These are phyloP conservation scores for Mortierella sp. DNA, from an alignment of 371 early-diverging fungal species.

Conservation along the genomic window DNA sequence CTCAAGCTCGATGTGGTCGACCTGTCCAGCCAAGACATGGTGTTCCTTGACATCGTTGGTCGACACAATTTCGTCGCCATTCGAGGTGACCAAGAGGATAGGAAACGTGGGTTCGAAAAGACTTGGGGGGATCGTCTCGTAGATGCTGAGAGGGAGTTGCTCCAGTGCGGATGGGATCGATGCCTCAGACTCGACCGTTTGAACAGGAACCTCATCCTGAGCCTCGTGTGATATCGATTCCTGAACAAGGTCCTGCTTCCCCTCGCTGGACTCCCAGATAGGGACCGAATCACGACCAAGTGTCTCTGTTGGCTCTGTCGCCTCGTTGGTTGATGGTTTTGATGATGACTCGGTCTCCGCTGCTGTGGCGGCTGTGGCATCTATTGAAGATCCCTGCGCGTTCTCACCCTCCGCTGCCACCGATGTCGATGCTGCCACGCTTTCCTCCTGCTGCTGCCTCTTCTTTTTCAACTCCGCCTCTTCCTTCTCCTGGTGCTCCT, in stretches of 20 bases:
- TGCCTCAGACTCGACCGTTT: slow-evolving; percentile 46
- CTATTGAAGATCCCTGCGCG: background rate
- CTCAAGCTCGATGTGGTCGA: slow-evolving; percentile 54
- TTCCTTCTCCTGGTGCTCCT: slow-evolving; percentile 42
- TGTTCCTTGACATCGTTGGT: slow-evolving; percentile 44
- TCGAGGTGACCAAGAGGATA: slow-evolving; percentile 48
- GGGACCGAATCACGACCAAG: slow-evolving; percentile 37
- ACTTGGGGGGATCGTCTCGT: slow-evolving; percentile 47
- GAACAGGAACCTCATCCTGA: slow-evolving; percentile 20
- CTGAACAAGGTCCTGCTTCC: background rate
- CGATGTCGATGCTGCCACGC: background rate
- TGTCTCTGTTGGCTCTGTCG: background rate
- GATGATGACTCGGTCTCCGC: background rate
- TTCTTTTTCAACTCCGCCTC: slow-evolving; percentile 18
- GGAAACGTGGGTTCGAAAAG: slow-evolving; percentile 52
- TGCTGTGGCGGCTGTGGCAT: background rate
- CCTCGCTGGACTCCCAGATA: slow-evolving; percentile 18
- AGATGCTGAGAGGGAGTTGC: slow-evolving; percentile 44
- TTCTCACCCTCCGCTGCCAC: background rate
- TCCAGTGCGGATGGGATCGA: slow-evolving; percentile 50
- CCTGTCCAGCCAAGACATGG: slow-evolving; percentile 42
- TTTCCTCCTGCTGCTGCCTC: slow-evolving; percentile 11
- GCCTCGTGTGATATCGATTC: background rate
- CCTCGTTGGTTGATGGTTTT: background rate
- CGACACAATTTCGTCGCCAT: slow-evolving; percentile 51